Percentiles rank a stretch among this genome's conserved stretches.
Conservation (phyloP, 257 asterid species). For the Primulina tabacum region DNA sequence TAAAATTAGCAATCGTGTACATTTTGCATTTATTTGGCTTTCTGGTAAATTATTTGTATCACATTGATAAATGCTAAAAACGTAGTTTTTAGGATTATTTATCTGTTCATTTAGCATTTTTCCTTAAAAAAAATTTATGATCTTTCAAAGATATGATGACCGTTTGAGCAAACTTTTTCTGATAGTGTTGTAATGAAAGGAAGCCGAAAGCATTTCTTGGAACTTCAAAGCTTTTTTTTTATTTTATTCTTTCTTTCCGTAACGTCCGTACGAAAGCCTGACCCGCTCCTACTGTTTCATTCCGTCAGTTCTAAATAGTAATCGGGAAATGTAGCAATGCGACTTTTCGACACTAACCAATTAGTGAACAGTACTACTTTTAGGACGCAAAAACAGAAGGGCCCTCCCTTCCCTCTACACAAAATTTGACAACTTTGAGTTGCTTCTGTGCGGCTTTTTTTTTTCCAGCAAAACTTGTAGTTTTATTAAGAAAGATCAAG, state of each 20-base stretch:
- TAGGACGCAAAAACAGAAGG: not conserved
- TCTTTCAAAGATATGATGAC: too few relatives aligned
- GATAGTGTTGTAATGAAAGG: not conserved
- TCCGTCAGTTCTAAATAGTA: conserved; percentile 1
- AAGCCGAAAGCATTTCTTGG: conserved; percentile 27
- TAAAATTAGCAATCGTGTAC: too few relatives aligned
- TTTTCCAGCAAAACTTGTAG: too few relatives aligned
- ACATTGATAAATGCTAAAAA: too few relatives aligned
- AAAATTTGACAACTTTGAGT: not conserved
- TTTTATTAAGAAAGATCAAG: too few relatives aligned
- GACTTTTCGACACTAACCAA: conserved; percentile 3
- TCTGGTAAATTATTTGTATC: too few relatives aligned
- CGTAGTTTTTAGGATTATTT: too few relatives aligned
- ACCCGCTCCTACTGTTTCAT: conserved; percentile 1
- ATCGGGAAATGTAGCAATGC: not conserved
- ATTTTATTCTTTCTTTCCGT: not conserved
- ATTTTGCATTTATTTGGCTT: too few relatives aligned
- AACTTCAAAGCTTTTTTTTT: conserved; percentile 1
- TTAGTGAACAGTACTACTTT: not conserved
- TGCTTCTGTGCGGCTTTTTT: too few relatives aligned
- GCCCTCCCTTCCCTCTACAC: not conserved
- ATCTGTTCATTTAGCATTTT: too few relatives aligned
- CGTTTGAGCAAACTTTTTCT: too few relatives aligned
- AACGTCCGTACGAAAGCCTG: conserved; percentile 28
- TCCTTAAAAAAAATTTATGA: too few relatives aligned